Base-by-base conservation (phyloP, 768 basidiomycete species). In the Mycena rebaudengoi region DNA sequence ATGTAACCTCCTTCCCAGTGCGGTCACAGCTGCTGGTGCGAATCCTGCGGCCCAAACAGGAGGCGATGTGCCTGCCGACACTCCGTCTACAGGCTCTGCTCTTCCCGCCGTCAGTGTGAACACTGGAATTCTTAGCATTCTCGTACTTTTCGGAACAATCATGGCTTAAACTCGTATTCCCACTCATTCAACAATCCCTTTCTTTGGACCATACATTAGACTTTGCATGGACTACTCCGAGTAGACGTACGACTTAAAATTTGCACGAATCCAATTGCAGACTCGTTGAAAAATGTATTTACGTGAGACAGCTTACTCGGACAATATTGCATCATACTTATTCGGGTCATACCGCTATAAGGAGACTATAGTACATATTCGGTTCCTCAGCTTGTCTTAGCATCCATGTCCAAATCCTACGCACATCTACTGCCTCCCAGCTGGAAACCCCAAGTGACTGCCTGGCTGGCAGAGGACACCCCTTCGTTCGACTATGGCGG, bases 401-500 rank as follows among this genome's bases (percentile, higher is more conserved):
- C 66, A 14, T 32, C 50, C 52, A 63, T 65, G 64, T 45, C 67
- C 43, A 82, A 79, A 43, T 79, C 78, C 6, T 82, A 80, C 62
- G 85, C 85, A 56, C 85, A 98, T 73, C 83, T 98, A n/a, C 85
- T 99, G 11, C 96, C 97, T 30, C 94, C 95, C 0, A 94, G 90
- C 71, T 99, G 96, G 97, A 95, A 92, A 75, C 70, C 85, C 1
- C 89, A 94, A 66, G 85, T 99, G 54, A 79, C 84, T 3, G 79
- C 74, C 14, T 99, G 97, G 97, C 86, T 96, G 29, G 87, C 87
- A 8, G 97, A 99, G 78, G 97, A 99, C 73, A 92, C 91, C 0
- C 97, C 97, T 1, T 96, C 94, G 1, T 98, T 98, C 69, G 97
- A 99, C 77, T 98, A 95, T 67, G 96, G 92, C 37, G 97, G 97